Evolutionary conservation across 1,284 basidiomycete species (phyloP), one percentile per base, ranked within the genome.

Genomic region (Pseudozyma hubeiensis): DNA sequence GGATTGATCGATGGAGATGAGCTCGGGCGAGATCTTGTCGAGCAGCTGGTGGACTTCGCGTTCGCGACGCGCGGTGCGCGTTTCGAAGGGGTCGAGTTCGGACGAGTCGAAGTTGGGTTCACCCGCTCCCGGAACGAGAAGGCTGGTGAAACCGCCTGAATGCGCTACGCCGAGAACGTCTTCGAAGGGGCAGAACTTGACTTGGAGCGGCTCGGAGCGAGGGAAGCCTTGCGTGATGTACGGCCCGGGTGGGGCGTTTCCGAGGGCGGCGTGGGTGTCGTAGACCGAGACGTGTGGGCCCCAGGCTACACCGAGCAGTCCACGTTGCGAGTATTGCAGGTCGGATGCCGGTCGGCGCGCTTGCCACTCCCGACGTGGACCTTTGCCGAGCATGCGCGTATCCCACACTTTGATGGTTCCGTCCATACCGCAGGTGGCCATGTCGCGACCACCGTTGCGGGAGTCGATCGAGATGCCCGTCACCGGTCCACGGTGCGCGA

Each of bases 81-180:
- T 90, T 85, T 99, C 95, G 86, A 91, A 98, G 4, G 96, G 94
- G 89, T 99, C 95, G 0, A 93, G 92, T 86, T 99, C 96, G 24
- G 88, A 86, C 62, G 92, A 92, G 85, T 99, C 96, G 83, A 95
- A 97, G 87, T 97, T 94, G 46, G 94, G 90, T 85, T 99, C 95
- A 43, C 96, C 96, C 5, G 91, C 87, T 14, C 96, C 96, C 0
- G 96, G 96, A 0, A 99, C 91, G 56, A 99, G 87, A 47, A 98
- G 88, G 49, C 89, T 92, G 2, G 92, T 92, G 30, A 98, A 87
- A 0, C 96, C 96, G 0, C 87, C 86, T 2, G 75, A 87, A 76
- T 89, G 88, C 86, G 87, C 88, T 30, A 98, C 88, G 0, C 91
- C 92, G 30, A 99, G 89, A 13, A 94, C 87, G 86, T 99, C 96